These are phyloP conservation scores for Orychophragmus violaceus DNA, from an alignment of 345 rosid genomes.

Conservation along the genomic window DNA sequence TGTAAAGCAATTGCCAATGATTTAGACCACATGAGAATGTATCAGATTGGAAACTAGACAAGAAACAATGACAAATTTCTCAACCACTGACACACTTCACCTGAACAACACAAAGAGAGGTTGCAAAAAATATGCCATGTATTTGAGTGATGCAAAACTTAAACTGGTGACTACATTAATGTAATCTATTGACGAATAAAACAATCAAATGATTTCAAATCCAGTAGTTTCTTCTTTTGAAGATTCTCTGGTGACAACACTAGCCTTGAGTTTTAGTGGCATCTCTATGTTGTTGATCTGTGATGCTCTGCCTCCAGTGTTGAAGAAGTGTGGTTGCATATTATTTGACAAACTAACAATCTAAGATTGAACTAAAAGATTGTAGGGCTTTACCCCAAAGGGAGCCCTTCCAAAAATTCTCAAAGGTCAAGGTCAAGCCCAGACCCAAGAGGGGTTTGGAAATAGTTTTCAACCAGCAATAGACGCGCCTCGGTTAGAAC, in stretches of 20 bases:
- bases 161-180: not conserved
- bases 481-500: too few relatives aligned
- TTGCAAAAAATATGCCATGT: not conserved
- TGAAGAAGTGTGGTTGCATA: not conserved
- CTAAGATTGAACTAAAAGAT: too few relatives aligned
- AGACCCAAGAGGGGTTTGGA: too few relatives aligned
- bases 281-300: not conserved
- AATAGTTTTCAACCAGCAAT: too few relatives aligned
- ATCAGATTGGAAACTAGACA: too few relatives aligned
- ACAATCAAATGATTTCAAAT: too few relatives aligned
- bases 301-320: conserved; percentile 5
- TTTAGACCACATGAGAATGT: not conserved
- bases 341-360: too few relatives aligned
- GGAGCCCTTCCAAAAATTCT: too few relatives aligned
- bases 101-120: not conserved
- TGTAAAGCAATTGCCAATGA: not conserved
- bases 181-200: not conserved
- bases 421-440: too few relatives aligned
- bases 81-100: not conserved
- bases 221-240: not conserved
- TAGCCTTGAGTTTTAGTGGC: not conserved
- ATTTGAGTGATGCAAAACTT: not conserved
- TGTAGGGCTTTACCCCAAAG: too few relatives aligned
- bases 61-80: not conserved
- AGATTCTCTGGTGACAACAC: not conserved